A percentile compares a stretch with the other conserved stretches of the same genome.
Conservation (phyloP, 2,329 filamentous ascomycete species). For the Apiospora saccharicola region DNA sequence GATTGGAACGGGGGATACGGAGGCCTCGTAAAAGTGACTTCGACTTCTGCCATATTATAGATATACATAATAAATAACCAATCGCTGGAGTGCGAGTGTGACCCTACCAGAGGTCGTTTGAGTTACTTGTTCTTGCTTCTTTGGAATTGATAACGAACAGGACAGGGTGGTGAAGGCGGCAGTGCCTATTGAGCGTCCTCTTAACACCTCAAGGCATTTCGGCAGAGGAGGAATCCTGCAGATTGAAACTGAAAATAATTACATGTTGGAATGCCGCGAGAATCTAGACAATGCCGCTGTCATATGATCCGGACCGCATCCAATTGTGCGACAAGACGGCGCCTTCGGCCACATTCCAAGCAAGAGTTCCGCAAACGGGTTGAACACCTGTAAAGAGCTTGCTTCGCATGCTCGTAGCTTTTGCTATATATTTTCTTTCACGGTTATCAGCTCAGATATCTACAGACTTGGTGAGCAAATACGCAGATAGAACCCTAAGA, state of each 20-base stretch:
- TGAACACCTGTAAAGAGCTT: background rate
- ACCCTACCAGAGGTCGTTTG: background rate
- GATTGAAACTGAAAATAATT: background rate
- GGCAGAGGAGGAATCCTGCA: background rate
- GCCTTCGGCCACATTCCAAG: slow-evolving; percentile 1
- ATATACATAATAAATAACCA: background rate
- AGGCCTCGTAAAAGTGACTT: background rate
- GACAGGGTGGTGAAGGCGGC: background rate
- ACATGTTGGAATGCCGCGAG: background rate
- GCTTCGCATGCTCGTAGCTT: background rate
- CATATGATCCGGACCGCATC: background rate
- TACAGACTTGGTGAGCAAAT: background rate
- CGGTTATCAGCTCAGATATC: too few species aligned
- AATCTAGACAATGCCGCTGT: background rate
- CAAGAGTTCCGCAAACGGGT: slow-evolving; percentile 1
- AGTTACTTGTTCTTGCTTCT: background rate
- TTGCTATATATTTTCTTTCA: background rate
- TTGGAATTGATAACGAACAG: background rate
- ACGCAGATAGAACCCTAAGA: background rate
- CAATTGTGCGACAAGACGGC: background rate
- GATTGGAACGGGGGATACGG: background rate
- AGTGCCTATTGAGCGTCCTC: background rate
- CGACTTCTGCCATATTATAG: background rate
- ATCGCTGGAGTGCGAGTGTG: background rate
- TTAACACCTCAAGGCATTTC: background rate